These are phyloP conservation scores for Colletotrichum agaves DNA, from an alignment of 2,329 filamentous ascomycete genomes.

Conservation along the genomic window DNA sequence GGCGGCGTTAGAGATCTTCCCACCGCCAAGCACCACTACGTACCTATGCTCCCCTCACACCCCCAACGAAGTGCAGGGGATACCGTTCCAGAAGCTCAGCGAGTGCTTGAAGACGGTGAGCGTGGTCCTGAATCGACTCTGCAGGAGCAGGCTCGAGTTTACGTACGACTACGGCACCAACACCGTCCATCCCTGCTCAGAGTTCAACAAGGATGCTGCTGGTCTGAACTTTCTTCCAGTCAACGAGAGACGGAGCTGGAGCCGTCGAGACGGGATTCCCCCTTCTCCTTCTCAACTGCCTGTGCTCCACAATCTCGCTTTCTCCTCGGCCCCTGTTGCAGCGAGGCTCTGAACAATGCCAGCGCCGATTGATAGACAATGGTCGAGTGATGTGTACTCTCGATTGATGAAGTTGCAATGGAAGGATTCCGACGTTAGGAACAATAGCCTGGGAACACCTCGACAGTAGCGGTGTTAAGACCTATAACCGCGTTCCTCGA, in stretches of 20 bases:
- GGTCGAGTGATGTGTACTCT: too few species aligned
- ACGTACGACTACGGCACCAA: too few species aligned
- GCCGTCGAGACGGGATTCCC: constrained; percentile 14
- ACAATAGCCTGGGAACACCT: not conserved
- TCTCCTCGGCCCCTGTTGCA: not conserved
- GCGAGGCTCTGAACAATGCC: not conserved
- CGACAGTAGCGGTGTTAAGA: not conserved
- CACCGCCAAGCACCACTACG: constrained; percentile 2
- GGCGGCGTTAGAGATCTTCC: not conserved
- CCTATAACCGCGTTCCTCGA: constrained; percentile 8
- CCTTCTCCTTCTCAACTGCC: not conserved
- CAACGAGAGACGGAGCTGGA: constrained; percentile 1
- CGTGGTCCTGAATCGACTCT: constrained; percentile 16
- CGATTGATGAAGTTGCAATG: constrained; percentile 3
- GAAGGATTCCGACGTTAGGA: constrained; percentile 1
- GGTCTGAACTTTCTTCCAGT: constrained; percentile 10
- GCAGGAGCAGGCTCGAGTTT: constrained; percentile 16
- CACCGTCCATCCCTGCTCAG: not conserved
- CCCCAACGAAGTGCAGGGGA: constrained; percentile 12
- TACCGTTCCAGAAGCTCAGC: constrained; percentile 8
- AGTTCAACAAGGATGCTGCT: constrained; percentile 13
- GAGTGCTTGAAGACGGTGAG: constrained; percentile 11
- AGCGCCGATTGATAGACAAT: constrained; percentile 8
- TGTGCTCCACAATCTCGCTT: not conserved
- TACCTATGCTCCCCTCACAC: not conserved